Evolutionary conservation across 1,139 yeast species (phyloP).

Genomic region (Candida sojae): DNA sequence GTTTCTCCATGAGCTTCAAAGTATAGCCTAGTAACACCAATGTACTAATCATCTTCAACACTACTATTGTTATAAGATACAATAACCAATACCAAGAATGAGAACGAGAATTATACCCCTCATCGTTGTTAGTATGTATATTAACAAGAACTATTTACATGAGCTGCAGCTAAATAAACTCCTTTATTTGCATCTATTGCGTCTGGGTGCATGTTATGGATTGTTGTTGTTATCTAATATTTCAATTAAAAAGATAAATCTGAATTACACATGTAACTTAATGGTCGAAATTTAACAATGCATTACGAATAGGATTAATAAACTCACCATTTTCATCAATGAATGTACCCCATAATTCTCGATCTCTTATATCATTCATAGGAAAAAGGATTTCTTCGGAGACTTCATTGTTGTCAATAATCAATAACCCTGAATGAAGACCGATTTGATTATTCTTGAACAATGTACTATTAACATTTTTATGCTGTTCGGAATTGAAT

Average conservation of each 20-base stretch:
- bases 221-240: too few relatives aligned
- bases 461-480: slow-evolving; percentile 16
- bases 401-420: slow-evolving; percentile 9
- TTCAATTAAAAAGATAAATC: too few relatives aligned
- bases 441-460: slow-evolving; percentile 25
- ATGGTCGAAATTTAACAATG: slow-evolving; percentile 5
- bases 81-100: too few relatives aligned
- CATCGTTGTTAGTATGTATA: too few relatives aligned
- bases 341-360: slow-evolving; percentile 22
- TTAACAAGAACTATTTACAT: too few relatives aligned
- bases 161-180: too few relatives aligned
- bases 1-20: too few relatives aligned
- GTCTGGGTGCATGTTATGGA: too few relatives aligned
- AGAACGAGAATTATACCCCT: too few relatives aligned
- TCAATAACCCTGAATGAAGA: slow-evolving; percentile 22
- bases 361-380: slow-evolving; percentile 15
- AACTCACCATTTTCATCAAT: slow-evolving; percentile 12
- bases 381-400: slow-evolving; percentile 17
- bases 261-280: background rate
- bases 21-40: background rate
- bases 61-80: too few relatives aligned
- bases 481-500: slow-evolving; percentile 3
- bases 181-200: too few relatives aligned
- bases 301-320: slow-evolving; percentile 8
- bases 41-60: background rate